Evolutionary conservation across 352 stramenopile species (phyloP), one percentile per base, ranked within the genome.

Genomic region (Pythium volutum): DNA sequence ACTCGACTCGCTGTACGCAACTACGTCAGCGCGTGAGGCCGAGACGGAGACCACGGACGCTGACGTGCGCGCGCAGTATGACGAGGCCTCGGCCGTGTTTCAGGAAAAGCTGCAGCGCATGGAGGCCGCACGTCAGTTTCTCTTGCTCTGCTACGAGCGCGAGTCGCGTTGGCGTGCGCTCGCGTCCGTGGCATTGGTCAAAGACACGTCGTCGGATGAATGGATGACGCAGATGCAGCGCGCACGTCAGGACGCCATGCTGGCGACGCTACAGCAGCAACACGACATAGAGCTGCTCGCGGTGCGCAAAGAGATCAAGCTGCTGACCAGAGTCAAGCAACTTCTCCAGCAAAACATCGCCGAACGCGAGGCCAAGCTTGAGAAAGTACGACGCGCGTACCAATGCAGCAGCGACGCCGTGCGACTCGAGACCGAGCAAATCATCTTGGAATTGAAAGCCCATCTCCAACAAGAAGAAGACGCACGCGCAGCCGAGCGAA

Each of bases 211-310:
- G 0, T 90, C 81, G 1, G 71, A 89, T 26, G 73, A 86, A 38
- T 93, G 84, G 84, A 86, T 93, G 73, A 88, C 78, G 1, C 57
- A 43, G 8, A 73, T 74, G 65, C 84, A 90, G 45, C 57, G 65
- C 16, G 76, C 74, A 16, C 78, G 81, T 2, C 81, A 89, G 20
- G 80, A 88, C 18, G 55, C 79, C 1, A 69, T 71, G 26, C 29
- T 88, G 22, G 52, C 68, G 20, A 27, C 81, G n/a, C 53, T 89
- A 2, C 67, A 84, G 39, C 62, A 68, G 14, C 71, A 87, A 53
- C 78, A 90, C 49, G 68, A 78, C 3, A 38, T 68, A n/a, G 59
- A 77, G n/a, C 55, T 79, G 25, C 51, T 66, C 25, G 53, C 38
- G n/a, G 56, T 91, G 2, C 64, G 75, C 20, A 49, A 64, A 15